Evolutionary conservation across 208 protist species (phyloP).

Genomic region (Kentomonas sorsogonicus): DNA sequence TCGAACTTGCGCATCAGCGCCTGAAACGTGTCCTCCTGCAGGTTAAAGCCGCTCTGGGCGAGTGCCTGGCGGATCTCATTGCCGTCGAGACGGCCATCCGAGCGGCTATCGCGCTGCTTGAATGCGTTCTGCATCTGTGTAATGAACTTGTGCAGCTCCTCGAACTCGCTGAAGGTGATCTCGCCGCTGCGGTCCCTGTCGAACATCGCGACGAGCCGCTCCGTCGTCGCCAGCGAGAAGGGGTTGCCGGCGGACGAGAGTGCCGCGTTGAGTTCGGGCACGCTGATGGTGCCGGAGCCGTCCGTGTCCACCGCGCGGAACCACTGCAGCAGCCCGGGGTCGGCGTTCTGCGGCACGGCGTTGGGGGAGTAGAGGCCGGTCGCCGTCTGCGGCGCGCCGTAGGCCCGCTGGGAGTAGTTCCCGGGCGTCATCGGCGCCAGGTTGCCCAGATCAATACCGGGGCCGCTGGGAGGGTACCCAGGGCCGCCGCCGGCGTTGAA

Average conservation of each 20-base stretch:
- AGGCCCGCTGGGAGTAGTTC: no score
- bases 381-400: slow-evolving; percentile 6
- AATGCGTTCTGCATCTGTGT: slow-evolving; percentile 67
- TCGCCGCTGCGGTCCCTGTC: slow-evolving; percentile 59
- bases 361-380: slow-evolving; percentile 24
- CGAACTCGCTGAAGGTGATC: slow-evolving; percentile 72
- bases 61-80: slow-evolving; percentile 68
- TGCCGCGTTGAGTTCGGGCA: slow-evolving; percentile 68
- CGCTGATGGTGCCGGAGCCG: slow-evolving; percentile 57
- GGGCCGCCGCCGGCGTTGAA: no score
- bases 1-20: slow-evolving; percentile 84
- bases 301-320: slow-evolving; percentile 78
- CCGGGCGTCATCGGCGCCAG: no score
- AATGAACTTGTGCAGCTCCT: slow-evolving; percentile 72
- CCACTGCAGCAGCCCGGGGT: slow-evolving; percentile 55
- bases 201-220: slow-evolving; percentile 80
- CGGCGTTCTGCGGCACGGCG: slow-evolving; percentile 15
- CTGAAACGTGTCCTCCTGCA: slow-evolving; percentile 75
- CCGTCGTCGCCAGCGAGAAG: slow-evolving; percentile 72
- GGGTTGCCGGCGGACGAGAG: slow-evolving; percentile 44
- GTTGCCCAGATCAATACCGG: no score
- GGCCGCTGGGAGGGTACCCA: no score
- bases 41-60: slow-evolving; percentile 32
- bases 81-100: slow-evolving; percentile 59
- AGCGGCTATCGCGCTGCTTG: slow-evolving; percentile 38